A percentile compares a stretch with the other conserved stretches of the same genome.
These are phyloP conservation scores for Myxozyma geophila DNA, from an alignment of 805 yeast genomes.

Conservation along the genomic window DNA sequence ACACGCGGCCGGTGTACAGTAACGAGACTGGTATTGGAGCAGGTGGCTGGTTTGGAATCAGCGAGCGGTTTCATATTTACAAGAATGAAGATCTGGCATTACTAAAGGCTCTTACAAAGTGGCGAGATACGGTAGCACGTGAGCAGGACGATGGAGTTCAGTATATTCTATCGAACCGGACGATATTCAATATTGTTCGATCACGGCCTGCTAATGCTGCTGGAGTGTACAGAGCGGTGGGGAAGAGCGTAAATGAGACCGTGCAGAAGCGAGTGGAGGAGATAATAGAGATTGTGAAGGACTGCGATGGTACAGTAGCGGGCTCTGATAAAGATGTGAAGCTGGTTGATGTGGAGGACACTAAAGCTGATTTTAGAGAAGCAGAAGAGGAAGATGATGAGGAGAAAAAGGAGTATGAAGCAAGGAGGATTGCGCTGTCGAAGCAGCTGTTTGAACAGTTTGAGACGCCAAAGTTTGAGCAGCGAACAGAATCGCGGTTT, in stretches of 20 bases:
- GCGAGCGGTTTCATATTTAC: slow-evolving; percentile 69
- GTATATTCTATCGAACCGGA: slow-evolving; percentile 81
- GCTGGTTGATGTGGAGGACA: not conserved
- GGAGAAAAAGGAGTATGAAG: slow-evolving; percentile 9
- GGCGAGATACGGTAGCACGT: slow-evolving; percentile 85
- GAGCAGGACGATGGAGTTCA: slow-evolving; percentile 80
- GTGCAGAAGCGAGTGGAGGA: slow-evolving; percentile 16
- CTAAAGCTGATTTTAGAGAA: not conserved
- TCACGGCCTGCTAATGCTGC: slow-evolving; percentile 62
- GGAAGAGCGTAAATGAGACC: slow-evolving; percentile 37
- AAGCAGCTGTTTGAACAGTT: slow-evolving; percentile 12
- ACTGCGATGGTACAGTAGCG: not conserved
- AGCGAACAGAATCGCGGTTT: slow-evolving; percentile 12
- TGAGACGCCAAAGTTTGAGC: not conserved
- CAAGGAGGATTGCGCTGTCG: slow-evolving; percentile 11
- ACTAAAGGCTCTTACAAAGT: slow-evolving; percentile 65
- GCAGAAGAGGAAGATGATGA: not conserved
- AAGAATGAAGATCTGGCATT: slow-evolving; percentile 53
- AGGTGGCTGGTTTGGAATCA: slow-evolving; percentile 70
- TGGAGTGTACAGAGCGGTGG: slow-evolving; percentile 57
- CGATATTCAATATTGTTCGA: slow-evolving; percentile 64
- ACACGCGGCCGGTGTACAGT: slow-evolving; percentile 75
- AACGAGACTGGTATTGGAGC: slow-evolving; percentile 33
- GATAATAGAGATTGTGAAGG: slow-evolving; percentile 10
- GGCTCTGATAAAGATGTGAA: not conserved